Base-by-base conservation (phyloP, 176 grass and related monocot species). In the Cenchrus americanus region DNA sequence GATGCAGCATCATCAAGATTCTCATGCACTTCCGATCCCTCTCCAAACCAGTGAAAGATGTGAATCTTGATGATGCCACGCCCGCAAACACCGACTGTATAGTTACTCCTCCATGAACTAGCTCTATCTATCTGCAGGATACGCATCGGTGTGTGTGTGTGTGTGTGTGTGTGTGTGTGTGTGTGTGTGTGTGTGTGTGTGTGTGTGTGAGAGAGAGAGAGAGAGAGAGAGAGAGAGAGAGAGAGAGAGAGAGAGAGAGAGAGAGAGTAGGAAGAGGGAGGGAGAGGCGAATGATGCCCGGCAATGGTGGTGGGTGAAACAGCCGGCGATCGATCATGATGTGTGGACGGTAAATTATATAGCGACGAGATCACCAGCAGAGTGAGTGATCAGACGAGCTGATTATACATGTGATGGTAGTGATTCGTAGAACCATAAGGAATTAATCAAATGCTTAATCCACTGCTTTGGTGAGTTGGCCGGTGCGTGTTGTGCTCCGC, bases 1-100 rank as follows among this genome's bases (percentile, higher is more conserved):
- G 86, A 94, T 89, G 89, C 92, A 94, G 89, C 92, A 94, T 94
- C 92, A 94, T 94, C 89, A 94, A 91, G 92, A 94, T 94, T 91
- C 86, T 89, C 89, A 91, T 86, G 19, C 27, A 63, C 22, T 7
- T 51, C 37, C 55, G 17, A 15, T 44, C 5, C 12, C 34, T 5
- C 30, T 41, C 24, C 32, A n/a, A 49, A 80, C 48, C 41, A 63
- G 22, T 27, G 76, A 41, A 60, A 23, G 43, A 61, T 71, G 88
- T 94, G 88, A 94, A 94, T 94, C 88, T 94, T 94, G 92, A 94
- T 88, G 88, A 88, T 91, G 80, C 88, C 82, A 85, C 92, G 46
- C 84, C 86, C 76, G 82, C 88, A 83, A 91, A 88, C 75, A 91
- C 73, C 82, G 82, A 88, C 92, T 75, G 21, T 52, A 40, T 37